These are phyloP conservation scores for Oligophagozyma castellii DNA, from an alignment of 1,139 yeast genomes.

Conservation along the genomic window DNA sequence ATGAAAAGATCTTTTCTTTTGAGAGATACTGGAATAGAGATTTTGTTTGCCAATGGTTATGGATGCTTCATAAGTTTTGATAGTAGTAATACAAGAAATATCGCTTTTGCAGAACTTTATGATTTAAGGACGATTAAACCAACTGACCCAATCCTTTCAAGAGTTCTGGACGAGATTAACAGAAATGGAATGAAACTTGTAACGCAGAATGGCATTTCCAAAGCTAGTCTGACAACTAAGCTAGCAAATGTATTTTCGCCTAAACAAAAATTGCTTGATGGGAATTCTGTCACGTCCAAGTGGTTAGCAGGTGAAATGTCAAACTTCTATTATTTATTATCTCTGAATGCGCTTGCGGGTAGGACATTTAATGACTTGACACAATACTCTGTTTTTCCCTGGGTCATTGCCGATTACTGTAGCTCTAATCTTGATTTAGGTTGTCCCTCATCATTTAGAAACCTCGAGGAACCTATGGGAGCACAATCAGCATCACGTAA, in stretches of 20 bases:
- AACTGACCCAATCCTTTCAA: slow-evolving; percentile 6
- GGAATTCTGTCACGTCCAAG: slow-evolving; percentile 43
- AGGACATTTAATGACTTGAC: slow-evolving; percentile 77
- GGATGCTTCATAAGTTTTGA: slow-evolving; percentile 33
- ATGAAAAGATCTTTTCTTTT: slow-evolving; percentile 62
- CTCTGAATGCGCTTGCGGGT: slow-evolving; percentile 72
- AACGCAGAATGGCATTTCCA: slow-evolving; percentile 20
- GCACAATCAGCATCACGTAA: slow-evolving; percentile 56
- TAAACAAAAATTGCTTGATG: slow-evolving; percentile 20
- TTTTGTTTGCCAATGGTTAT: slow-evolving; percentile 59
- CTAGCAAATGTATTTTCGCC: slow-evolving; percentile 30
- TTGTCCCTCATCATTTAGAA: slow-evolving; percentile 51
- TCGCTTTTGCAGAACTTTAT: slow-evolving; percentile 36
- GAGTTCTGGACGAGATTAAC: slow-evolving; percentile 8
- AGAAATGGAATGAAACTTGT: slow-evolving; percentile 15
- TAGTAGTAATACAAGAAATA: slow-evolving; percentile 28
- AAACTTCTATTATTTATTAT: slow-evolving; percentile 66
- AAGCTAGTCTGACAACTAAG: slow-evolving; percentile 25
- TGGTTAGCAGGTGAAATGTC: slow-evolving; percentile 72
- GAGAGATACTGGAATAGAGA: slow-evolving; percentile 66
- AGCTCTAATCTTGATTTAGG: slow-evolving; percentile 49
- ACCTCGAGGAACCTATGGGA: slow-evolving; percentile 80
- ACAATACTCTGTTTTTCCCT: slow-evolving; percentile 82
- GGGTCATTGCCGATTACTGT: slow-evolving; percentile 73
- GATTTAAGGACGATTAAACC: not conserved